Base-by-base conservation (phyloP, 768 basidiomycete species). In the Rhizopogon sp. region DNA sequence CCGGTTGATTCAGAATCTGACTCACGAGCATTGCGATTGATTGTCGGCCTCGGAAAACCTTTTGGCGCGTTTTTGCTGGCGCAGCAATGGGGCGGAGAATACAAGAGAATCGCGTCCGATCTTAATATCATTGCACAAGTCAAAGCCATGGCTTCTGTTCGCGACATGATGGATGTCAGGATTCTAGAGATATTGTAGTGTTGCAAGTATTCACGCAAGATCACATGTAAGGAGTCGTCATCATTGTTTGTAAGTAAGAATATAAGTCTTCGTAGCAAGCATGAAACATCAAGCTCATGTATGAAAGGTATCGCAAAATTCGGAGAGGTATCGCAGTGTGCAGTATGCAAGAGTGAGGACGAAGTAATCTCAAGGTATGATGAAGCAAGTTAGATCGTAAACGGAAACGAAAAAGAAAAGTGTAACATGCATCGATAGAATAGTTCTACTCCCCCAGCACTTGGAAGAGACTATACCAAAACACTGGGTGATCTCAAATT, bases 221-320 rank as follows among this genome's bases (percentile, higher is more conserved):
- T 49, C 14, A 5, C 13, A 49, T 22, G 9, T 20, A 35, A 35
- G 43, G 17, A 2, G 20, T 51, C 39, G 8, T 9, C 25, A 52
- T 52, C 50, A 49, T 52, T 22, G 31, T 17, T 52, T 25, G 29
- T 55, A 33, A 50, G 47, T 50, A 41, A 40, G 28, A 14, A 40
- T 17, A 5, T 33, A 39, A 20, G 51, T 33, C 29, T 41, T 29
- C 31, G 28, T 39, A 29, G 14, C 43, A 17, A 33, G 22, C 25
- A n/a, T 47, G 22, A 7, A 52, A 52, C 31, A 33, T 47, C 31
- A 31, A 33, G 31, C 47, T 46, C 29, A 17, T 20, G 31, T 52
- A 46, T 29, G 52, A 37, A n/a, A 54, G 56, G 56, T 47, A 45
- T 57, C 56, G 44, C 56, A 55, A 44, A 49, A 20, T 35, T 49